Evolutionary conservation across 495 filamentous ascomycete genomes (phyloP), one percentile per base, ranked within the genome.

Genomic region (Aspergillus heteromorphus): DNA sequence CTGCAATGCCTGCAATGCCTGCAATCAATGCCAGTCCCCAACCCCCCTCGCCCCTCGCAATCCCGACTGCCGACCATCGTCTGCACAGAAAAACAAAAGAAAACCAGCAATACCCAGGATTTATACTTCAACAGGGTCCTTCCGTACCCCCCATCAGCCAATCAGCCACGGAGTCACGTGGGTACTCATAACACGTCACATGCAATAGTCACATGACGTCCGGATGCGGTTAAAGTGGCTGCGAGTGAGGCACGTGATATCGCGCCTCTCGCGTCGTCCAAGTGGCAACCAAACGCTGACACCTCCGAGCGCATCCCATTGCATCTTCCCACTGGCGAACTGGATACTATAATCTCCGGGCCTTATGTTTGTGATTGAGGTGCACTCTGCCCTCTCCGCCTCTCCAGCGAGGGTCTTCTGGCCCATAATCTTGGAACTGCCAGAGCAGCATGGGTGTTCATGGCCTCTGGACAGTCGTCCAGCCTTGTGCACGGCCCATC

Each of bases 381-480:
- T 50, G 48, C 30, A 19, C 21, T 47, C 17, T 50, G 40, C 27
- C 4, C 16, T 27, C 8, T n/a, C n/a, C n/a, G n/a, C 23, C 3
- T 27, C 23, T 27, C 7, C 23, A 4, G 7, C 23, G 7, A 3
- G 23, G 23, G 4, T 27, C n/a, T 7, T 16, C 18, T 14, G 3
- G 38, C 38, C 31, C 14, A 51, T 34, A 42, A 45, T 21, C 48
- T 27, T 40, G 50, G 41, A 50, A 48, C 50, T 54, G 14, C 23
- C 18, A 49, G 51, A 50, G 57, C 61, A 67, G 41, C 67, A 98
- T 98, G 93, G 93, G 93, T 85, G 93, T 97, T 49, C 93, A 91
- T 65, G 91, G 91, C 52, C 90, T 98, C 53, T 98, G 93, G 93
- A 89, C 87, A 38, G 87, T 98, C 45, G 77, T 96, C 55, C 87